Evolutionary conservation across 139 green algal species (phyloP), one percentile per base, ranked within the genome.

Genomic region (Spirogloea muscicola): DNA sequence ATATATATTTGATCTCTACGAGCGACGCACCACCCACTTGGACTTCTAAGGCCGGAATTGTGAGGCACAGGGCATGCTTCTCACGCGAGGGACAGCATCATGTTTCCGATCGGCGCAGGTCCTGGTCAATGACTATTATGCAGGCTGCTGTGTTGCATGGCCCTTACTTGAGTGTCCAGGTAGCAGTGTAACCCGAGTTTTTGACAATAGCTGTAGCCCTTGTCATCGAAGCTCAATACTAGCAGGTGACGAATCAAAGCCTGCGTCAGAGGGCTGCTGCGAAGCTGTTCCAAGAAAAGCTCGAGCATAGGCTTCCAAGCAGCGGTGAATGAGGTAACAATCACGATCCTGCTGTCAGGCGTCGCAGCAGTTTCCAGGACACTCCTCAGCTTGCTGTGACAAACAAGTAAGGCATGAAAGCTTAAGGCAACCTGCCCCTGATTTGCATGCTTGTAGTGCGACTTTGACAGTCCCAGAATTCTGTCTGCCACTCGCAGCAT

Each of bases 221-320:
- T 34, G 25, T 38, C 29, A 34, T 65, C 57, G 57, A 27, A 38
- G 3, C 18, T 34, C 25, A 65, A 18, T 34, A 65, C 57, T 34
- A 65, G 33, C 57, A 65, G 57, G 25, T 34, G 57, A 36, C 41
- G 25, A 31, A 65, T 34, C 57, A 65, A 43, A 31, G 18, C n/a
- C 25, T 9, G 25, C 57, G 13, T 65, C 57, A 31, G 25, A 9
- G 9, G 13, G 25, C 57, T 5, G 25, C 57, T 41, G 25, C 57
- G 57, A 34, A 65, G 57, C 18, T 34, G 29, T 7, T 36, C 57
- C 33, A 65, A 34, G 57, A 65, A 65, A 34, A 65, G 33, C 33
- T 34, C 33, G 33, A 65, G 39, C 57, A 65, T 65, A 34, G 57
- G 57, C 57, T 31, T 34, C 57, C 57, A 65, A 31, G 57, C 57